phyloP scores from a whole-genome alignment of 2,329 filamentous ascomycete species.

The Sclerotinia sclerotiorum region DNA sequence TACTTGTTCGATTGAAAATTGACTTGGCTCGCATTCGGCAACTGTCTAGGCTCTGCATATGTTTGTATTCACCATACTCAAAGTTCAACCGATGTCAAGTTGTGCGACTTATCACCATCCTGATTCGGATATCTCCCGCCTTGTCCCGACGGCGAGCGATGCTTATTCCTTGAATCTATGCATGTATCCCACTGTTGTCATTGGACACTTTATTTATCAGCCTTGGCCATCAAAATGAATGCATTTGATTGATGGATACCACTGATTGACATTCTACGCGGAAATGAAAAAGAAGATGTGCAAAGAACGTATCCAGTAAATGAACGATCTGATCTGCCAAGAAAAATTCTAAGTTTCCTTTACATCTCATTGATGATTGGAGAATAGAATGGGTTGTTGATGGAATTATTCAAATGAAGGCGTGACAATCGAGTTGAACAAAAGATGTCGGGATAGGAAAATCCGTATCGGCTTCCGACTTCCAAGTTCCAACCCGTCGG shows the following conservation, averaged over 20 bases:
- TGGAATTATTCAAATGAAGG: background rate
- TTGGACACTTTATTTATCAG: constrained; percentile 4
- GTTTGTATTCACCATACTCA: background rate
- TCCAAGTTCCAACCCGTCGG: background rate
- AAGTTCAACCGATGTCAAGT: background rate
- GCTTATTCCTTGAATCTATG: constrained; percentile 4
- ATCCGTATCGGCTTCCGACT: background rate
- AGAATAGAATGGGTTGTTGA: background rate
- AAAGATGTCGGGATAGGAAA: constrained; percentile 8
- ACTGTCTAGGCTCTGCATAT: background rate
- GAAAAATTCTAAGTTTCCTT: background rate
- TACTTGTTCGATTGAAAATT: background rate
- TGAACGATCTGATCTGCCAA: background rate
- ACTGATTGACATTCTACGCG: background rate
- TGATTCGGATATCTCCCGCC: constrained; percentile 7
- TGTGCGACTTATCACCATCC: constrained; percentile 4
- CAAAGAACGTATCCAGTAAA: background rate
- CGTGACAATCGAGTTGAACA: background rate
- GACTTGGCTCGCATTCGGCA: background rate
- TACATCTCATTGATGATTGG: background rate
- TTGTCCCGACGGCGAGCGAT: background rate
- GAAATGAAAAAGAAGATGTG: background rate
- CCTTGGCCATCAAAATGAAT: constrained; percentile 1
- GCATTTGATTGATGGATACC: background rate
- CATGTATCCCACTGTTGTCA: constrained; percentile 3